Base-by-base conservation (phyloP, 306 rosid species). In the Vicia villosa region DNA sequence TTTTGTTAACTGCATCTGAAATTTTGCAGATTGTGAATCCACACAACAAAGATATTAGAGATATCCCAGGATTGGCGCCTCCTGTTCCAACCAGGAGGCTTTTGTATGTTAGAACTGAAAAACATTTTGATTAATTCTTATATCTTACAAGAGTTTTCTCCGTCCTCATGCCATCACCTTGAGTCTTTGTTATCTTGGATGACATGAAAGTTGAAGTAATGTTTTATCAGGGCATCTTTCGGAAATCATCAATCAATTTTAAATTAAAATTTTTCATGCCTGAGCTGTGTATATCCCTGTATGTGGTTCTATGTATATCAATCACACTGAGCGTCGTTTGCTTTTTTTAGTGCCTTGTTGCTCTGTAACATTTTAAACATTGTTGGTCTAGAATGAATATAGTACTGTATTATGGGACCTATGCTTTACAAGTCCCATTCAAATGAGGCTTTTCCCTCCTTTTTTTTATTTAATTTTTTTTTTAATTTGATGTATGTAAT, bases 1-100 rank as follows among this genome's bases (percentile, higher is more conserved):
- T 52, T 60, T 57, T 65, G 61, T 56, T 57, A 36, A 40, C 68
- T 40, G 51, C 19, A 63, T 40, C 34, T 40, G 68, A 38, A 7
- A 40, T 20, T 63, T 63, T 40, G 20, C 86, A 94, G 98, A 79
- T 94, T 83, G 92, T 94, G 81, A 57, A 88, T 74, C 98, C 97
- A 28, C 42, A 76, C 79, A 90, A 90, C 90, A 94, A 94, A 79
- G 75, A 85, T 77, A 85, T 88, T 63, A 83, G 85, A 75, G 97
- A 87, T 75, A 88, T 90, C 73, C 97, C 97, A 12, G 97, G 98
- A 60, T 74, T 94, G 88, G 98, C 97, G 11, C 98, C 98, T 34
- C 98, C 98, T 41, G 98, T 64, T 16, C 90, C 94, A 4, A 54
- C 77, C 9, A 82, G 98, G 85, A 90, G 90, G 86, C 98, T 94